Evolutionary conservation across 768 basidiomycete genomes (phyloP), one percentile per base, ranked within the genome.

Genomic region (Candolleomyces eurysporus): DNA sequence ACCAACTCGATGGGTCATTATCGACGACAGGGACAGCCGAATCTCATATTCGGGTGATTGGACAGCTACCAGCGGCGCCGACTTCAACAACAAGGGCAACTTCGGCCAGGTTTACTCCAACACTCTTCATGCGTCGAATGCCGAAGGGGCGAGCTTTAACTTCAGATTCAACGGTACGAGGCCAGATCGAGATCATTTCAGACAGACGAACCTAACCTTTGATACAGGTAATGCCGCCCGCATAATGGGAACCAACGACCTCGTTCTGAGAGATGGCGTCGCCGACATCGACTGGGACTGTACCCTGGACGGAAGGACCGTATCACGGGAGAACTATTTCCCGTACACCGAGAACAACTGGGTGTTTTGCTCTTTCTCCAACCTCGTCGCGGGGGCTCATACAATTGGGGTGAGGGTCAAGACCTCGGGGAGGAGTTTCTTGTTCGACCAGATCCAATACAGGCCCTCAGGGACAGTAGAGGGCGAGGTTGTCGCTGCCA

Each of bases 301-400:
- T 40, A 36, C 32, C 21, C 32, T 60, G n/a, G 59, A 60, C 36
- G 59, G 52, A 13, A 42, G 46, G 13, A 49, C 51, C 31, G 48
- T 22, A 2, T 9, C 39, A 8, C 53, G 39, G 31, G 11, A 21
- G 10, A 32, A 32, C 10, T 40, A 14, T n/a, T 60, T 60, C 31
- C 50, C 14, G 16, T 55, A 60, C 59, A 31, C 21, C 10, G 59
- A 60, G 26, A 60, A 60, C 42, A 60, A 60, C 21, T 60, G 59
- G 59, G 17, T 7, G n/a, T 60, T 60, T 39, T 60, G 59, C 43
- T 26, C 26, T 3, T 60, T 60, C 43, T 9, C 13, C 21, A 45
- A 55, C 40, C 59, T 60, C 8, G 10, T 11, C 16, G 10, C 39
- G 2, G 52, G 51, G 11, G 9, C 45, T 17, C 59, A 60, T 26